Base-by-base conservation (phyloP, 345 rosid species). In the Gossypium mustelinum region DNA sequence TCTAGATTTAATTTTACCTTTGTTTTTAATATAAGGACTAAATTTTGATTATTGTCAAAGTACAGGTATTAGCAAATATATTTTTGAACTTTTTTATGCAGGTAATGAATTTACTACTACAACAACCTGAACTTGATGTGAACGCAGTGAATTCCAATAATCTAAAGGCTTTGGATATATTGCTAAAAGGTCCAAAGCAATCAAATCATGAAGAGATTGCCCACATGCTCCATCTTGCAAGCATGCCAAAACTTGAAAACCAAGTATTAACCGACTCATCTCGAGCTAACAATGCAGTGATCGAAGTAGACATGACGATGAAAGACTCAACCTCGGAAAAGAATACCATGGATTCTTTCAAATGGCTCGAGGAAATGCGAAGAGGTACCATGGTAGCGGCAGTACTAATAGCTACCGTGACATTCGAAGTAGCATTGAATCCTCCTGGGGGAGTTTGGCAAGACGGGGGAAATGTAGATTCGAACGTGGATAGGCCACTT, bases 401-500 rank as follows among this genome's bases (percentile, higher is more conserved):
- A 44, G 55, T 72, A 1, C 52, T 72, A 41, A 72, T 72, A 41
- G 75, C 75, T 9, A 72, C 75, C 0, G 75, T 72, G 54, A 72
- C 75, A 0, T 72, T 57, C 43, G 75, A 72, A 72, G 75, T 72
- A 58, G 75, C 75, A 20, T 13, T 57, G 17, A 72, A 44, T 24
- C 64, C 75, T 27, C 75, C 75, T 2, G 52, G 75, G 16, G 65
- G 65, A 44, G 3, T 72, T 50, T 57, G 75, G 75, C 75, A 72
- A 29, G 75, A 72, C 13, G 54, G 9, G 20, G 27, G 3, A 3
- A 0, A 52, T 72, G 65, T 52, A 7, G 65, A 2, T 14, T 43
- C 65, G 10, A 27, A 72, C 22, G n/a, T 34, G 6, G 39, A 34
- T 34, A 34, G 39, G 6, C 2, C 29, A 24, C 63, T 2, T 4